Base-by-base conservation (phyloP, 2,329 filamentous ascomycete genomes). In the Diaporthe longicolla region DNA sequence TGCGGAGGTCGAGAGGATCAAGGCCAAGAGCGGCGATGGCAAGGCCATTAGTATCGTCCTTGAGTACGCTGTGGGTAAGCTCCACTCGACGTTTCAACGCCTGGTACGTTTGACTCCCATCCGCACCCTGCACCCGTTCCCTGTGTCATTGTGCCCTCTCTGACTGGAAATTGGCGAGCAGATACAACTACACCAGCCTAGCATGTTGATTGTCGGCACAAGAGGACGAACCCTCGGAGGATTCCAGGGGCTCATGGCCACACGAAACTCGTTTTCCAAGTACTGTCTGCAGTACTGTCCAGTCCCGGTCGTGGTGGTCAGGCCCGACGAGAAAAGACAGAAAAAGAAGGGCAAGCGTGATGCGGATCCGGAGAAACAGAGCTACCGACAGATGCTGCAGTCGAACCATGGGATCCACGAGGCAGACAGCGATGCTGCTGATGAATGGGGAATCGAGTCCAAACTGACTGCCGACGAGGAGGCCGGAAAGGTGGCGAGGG, bases 261-360 rank as follows among this genome's bases (percentile, higher is more conserved):
- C 89, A 43, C 85, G 88, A 57, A 97, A 95, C 76, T 97, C 94
- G 0, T 95, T 98, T 58, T 97, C 94, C 35, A 98, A 98, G 81
- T 98, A 98, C 84, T 98, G 95, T 79, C 88, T 98, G 17, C 95
- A 98, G 81, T 95, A 97, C 82, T 97, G 94, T 1, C 95, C 95
- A 0, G 94, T 98, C 1, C 95, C 95, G 0, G 95, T 98, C 10
- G 95, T 98, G 40, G 95, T 98, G 43, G 95, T 98, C 13, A 91
- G 95, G 5, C 95, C 95, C 48, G 93, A 93, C 43, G 93, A 94
- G 75, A 97, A 97, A 84, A 93, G 95, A 26, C 90, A 94, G 80
- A 97, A 97, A 84, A 97, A 97, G 85, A 97, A 97, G 84, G 89
- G 90, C 74, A 98, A 98, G 85, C 92, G 95, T 40, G 89, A 91